Evolutionary conservation across 805 yeast species (phyloP), one percentile per base, ranked within the genome.

Genomic region (Ogataea corticis): DNA sequence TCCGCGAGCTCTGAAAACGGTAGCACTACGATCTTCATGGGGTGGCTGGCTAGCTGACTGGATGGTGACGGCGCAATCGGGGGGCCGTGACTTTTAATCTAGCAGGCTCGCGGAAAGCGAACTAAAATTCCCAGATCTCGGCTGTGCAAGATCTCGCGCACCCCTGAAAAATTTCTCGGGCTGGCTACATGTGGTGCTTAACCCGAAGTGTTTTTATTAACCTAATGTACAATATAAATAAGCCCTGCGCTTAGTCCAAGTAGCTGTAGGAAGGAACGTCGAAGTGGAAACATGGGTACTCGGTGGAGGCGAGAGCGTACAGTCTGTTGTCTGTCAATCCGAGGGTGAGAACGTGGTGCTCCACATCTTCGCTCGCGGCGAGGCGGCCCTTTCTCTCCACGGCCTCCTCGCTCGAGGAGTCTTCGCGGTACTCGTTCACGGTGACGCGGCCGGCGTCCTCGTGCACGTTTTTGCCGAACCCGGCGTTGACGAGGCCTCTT

Each of bases 231-330:
- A n/a, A n/a, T n/a, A n/a, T n/a, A n/a, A n/a, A n/a, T n/a, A n/a
- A n/a, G n/a, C n/a, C n/a, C n/a, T n/a, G 28, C 35, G 25, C 9
- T 32, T 25, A 38, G 25, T 54, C 61, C 19, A 55, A 45, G 33
- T 59, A 45, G 14, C 54, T 51, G 54, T 76, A 79, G 32, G 76
- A 69, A 15, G 95, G 95, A 56, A 87, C 79, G 34, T 87, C 91
- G 50, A 86, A 68, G 63, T 87, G 95, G 76, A 87, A 84, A 62
- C 77, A 85, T 23, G 91, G 91, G 33, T 86, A 79, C 54, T 77
- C 72, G 2, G 92, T 86, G 36, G 77, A 76, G 14, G 76, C 70
- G 2, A 85, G 75, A 25, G 92, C 80, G 38, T 51, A 55, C 18
- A 56, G 41, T 7, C 23, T 33, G 3, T 57, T 61, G 15, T 52